phyloP scores from a whole-genome alignment of 192 early-diverging fungal species.

The Rhizophagus prolifer region DNA sequence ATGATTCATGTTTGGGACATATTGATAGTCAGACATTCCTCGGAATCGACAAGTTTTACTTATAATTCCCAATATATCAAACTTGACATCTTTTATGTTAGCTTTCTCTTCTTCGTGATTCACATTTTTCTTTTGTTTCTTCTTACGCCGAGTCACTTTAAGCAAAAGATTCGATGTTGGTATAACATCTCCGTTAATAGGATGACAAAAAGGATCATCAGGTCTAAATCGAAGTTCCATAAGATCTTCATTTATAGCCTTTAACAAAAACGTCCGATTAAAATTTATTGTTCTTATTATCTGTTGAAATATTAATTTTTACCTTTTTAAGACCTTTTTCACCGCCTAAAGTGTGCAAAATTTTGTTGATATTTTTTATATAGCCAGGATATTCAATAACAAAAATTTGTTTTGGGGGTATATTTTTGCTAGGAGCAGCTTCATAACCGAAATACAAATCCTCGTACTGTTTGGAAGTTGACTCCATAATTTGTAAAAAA shows the following conservation, averaged over 20 bases:
- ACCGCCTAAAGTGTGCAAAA: conserved; percentile 51
- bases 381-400: conserved; percentile 60
- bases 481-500: neutral
- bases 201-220: conserved; percentile 62
- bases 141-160: conserved; percentile 54
- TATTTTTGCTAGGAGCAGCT: neutral
- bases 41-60: conserved; percentile 62
- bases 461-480: neutral
- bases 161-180: conserved; percentile 56
- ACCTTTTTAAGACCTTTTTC: conserved; percentile 43
- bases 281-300: neutral
- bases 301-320: neutral
- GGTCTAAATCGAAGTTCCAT: conserved; percentile 58
- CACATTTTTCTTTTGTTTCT: conserved; percentile 30
- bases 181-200: conserved; percentile 60
- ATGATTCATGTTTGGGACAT: conserved; percentile 44
- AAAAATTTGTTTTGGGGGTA: conserved; percentile 39
- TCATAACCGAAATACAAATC: neutral
- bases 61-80: conserved; percentile 54
- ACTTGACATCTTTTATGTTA: conserved; percentile 27
- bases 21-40: conserved; percentile 67
- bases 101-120: conserved; percentile 23
- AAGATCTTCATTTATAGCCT: conserved; percentile 47
- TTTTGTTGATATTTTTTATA: conserved; percentile 43
- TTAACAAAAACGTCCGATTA: neutral